Conservation (phyloP, 495 filamentous ascomycete genomes). For the Parmelia sp. region DNA sequence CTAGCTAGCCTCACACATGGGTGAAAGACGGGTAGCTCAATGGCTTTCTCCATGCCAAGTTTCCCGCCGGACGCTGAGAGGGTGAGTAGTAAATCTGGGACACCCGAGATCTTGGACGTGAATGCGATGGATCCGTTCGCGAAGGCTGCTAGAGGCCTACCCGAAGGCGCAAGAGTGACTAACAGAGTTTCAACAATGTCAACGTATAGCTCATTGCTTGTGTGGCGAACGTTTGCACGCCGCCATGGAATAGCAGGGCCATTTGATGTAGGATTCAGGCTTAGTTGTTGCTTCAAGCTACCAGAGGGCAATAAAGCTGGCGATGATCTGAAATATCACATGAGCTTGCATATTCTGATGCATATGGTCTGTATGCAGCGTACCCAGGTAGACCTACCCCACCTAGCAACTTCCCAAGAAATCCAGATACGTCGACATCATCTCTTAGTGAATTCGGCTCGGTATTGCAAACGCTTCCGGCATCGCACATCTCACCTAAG, state of each 20-base stretch:
- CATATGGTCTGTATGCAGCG: slow-evolving; percentile 17
- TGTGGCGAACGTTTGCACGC: slow-evolving; percentile 86
- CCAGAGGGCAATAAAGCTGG: slow-evolving; percentile 40
- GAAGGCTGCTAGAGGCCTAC: slow-evolving; percentile 75
- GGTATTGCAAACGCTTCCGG: slow-evolving; percentile 78
- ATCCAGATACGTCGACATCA: slow-evolving; percentile 80
- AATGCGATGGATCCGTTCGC: slow-evolving; percentile 92
- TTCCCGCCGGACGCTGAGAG: slow-evolving; percentile 70
- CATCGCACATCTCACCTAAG: slow-evolving; percentile 94
- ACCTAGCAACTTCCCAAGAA: slow-evolving; percentile 85
- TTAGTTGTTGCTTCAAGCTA: slow-evolving; percentile 42
- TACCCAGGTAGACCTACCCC: slow-evolving; percentile 76
- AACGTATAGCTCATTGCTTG: slow-evolving; percentile 94
- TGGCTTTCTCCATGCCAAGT: slow-evolving; percentile 53
- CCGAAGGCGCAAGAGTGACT: slow-evolving; percentile 83
- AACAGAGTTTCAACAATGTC: slow-evolving; percentile 87
- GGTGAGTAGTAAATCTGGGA: slow-evolving; percentile 80
- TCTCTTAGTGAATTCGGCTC: slow-evolving; percentile 92
- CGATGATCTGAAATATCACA: slow-evolving; percentile 33
- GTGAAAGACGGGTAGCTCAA: slow-evolving; percentile 92
- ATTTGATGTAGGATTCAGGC: slow-evolving; percentile 34
- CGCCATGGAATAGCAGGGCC: slow-evolving; percentile 76
- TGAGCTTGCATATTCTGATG: slow-evolving; percentile 4
- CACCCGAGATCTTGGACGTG: slow-evolving; percentile 87
- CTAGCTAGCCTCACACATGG: slow-evolving; percentile 81